Evolutionary conservation across 148 eudicot genomes (phyloP).

Genomic region (Linanthus parryae): DNA sequence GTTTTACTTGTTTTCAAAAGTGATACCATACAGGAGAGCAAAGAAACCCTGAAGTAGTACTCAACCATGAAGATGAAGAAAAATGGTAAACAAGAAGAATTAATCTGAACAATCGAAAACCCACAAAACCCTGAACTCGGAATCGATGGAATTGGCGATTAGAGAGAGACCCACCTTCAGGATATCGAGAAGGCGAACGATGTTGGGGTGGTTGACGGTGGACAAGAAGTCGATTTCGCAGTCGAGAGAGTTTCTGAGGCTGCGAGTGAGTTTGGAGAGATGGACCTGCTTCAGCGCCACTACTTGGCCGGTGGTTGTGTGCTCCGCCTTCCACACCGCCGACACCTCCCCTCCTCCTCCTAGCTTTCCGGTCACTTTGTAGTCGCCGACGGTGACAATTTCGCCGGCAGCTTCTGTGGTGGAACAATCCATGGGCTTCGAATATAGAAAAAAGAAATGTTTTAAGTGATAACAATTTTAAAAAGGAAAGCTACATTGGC

Average conservation of each 20-base stretch:
- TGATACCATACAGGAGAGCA: no score
- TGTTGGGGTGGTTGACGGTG: constrained; percentile 40
- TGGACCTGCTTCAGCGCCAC: constrained; percentile 41
- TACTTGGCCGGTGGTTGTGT: constrained; percentile 17
- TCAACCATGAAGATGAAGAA: no score
- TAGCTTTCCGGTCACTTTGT: constrained; percentile 18
- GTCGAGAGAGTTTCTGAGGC: constrained; percentile 26
- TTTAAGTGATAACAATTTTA: no score
- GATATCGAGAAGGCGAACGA: constrained; percentile 32
- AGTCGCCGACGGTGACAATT: no score
- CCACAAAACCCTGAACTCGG: not conserved
- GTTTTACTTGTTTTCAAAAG: no score
- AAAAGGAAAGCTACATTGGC: no score
- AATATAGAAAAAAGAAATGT: no score
- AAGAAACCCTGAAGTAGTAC: no score
- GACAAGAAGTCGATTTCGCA: constrained; percentile 41
- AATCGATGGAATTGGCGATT: not conserved
- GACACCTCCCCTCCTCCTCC: constrained; percentile 22
- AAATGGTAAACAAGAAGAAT: no score
- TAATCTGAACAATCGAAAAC: no score
- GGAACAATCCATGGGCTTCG: no score
- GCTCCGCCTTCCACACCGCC: constrained; percentile 42
- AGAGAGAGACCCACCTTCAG: constrained; percentile 32
- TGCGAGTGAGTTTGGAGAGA: constrained; percentile 27
- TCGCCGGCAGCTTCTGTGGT: no score